Conservation (phyloP, 495 filamentous ascomycete genomes). For the Penicillium dipodomyicola region DNA sequence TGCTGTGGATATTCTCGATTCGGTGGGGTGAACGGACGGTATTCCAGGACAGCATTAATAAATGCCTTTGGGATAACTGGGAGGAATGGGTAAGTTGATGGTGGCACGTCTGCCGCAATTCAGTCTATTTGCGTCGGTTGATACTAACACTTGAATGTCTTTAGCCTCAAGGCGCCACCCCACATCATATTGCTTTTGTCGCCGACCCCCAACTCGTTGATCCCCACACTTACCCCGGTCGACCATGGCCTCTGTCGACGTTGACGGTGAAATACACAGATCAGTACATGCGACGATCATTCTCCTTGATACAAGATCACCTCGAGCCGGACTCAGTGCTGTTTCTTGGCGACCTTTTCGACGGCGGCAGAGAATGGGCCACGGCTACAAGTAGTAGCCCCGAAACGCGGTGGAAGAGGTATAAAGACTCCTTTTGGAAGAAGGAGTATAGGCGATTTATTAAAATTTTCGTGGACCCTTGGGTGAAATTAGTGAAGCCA, state of each 20-base stretch:
- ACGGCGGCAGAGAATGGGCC: conserved; percentile 95
- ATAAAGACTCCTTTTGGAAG: conserved; percentile 77
- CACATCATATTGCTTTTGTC: conserved; percentile 83
- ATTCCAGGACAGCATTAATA: conserved; percentile 63
- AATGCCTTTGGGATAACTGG: conserved; percentile 84
- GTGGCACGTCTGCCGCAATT: background rate
- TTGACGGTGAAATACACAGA: conserved; percentile 83
- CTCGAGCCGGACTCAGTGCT: conserved; percentile 78
- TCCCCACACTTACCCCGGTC: conserved; percentile 91
- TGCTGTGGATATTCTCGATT: conserved; percentile 72
- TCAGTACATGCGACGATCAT: conserved; percentile 80
- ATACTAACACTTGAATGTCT: conserved; percentile 14
- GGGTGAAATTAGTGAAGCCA: conserved; percentile 43
- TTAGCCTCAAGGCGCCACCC: conserved; percentile 70
- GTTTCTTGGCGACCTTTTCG: conserved; percentile 94
- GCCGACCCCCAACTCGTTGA: conserved; percentile 98
- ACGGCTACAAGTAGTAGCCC: conserved; percentile 63
- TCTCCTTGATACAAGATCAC: conserved; percentile 62
- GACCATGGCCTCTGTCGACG: conserved; percentile 82
- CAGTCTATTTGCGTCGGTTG: background rate
- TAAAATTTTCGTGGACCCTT: conserved; percentile 70
- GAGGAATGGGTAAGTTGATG: conserved; percentile 79
- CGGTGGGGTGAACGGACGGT: conserved; percentile 86
- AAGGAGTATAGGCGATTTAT: conserved; percentile 77
- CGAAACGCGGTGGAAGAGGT: conserved; percentile 68